Percentiles rank a stretch among this genome's conserved stretches.
These are phyloP conservation scores for Pneumocystis canis DNA, from an alignment of 1,139 yeast species.

Conservation along the genomic window DNA sequence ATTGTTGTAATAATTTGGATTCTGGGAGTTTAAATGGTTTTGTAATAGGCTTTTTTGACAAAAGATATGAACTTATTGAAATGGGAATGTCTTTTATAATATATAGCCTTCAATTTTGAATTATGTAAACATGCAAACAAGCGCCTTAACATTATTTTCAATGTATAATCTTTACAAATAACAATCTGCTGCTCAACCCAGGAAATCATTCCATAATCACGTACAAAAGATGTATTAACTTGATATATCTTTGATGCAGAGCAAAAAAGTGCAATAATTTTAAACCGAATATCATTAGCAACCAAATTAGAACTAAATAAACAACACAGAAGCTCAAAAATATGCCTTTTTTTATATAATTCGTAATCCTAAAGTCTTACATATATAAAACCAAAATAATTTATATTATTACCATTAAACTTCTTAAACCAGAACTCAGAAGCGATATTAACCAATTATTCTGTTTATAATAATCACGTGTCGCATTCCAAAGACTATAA, in stretches of 20 bases:
- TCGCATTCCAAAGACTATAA: constrained; percentile 6
- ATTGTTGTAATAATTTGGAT: neutral
- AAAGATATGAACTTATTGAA: neutral
- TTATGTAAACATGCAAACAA: neutral
- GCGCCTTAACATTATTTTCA: neutral
- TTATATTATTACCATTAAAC: neutral
- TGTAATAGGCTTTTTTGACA: neutral
- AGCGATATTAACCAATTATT: constrained; percentile 10
- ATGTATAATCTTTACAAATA: neutral
- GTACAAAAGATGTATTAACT: neutral
- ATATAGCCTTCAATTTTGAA: neutral
- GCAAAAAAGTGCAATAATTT: neutral
- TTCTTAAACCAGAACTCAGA: constrained; percentile 8
- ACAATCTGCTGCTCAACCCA: neutral
- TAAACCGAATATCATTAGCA: neutral
- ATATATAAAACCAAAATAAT: neutral
- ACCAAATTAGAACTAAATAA: neutral
- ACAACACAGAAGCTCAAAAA: neutral
- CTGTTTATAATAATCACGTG: constrained; percentile 7
- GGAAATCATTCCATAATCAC: neutral
- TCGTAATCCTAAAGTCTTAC: neutral
- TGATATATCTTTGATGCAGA: neutral
- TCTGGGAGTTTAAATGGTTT: neutral
- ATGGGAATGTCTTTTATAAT: neutral
- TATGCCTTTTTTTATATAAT: neutral